Conservation (phyloP, 1,139 yeast genomes). For the Yamadazyma buinensis region DNA sequence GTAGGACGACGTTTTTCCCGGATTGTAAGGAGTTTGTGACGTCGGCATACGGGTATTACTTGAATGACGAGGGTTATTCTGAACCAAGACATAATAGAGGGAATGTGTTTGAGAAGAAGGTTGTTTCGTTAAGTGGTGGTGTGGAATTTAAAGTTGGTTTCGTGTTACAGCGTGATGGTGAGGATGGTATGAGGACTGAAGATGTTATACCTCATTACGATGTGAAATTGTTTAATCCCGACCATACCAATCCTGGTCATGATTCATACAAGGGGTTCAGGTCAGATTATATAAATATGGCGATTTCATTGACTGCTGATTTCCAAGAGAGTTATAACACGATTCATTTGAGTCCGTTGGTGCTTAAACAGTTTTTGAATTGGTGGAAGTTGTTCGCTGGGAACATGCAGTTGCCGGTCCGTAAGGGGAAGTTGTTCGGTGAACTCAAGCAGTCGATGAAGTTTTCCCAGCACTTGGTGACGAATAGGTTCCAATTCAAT, state of each 20-base stretch:
- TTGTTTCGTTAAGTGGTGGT: constrained; percentile 58
- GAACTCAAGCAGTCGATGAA: constrained; percentile 32
- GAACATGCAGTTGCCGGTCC: constrained; percentile 39
- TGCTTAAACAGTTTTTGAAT: constrained; percentile 35
- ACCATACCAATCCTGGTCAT: constrained; percentile 40
- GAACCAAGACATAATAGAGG: constrained; percentile 1
- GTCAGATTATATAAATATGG: constrained; percentile 41
- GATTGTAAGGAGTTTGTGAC: constrained; percentile 39
- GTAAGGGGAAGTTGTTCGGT: constrained; percentile 39
- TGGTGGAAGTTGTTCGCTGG: constrained; percentile 48
- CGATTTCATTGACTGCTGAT: constrained; percentile 54
- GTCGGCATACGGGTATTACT: constrained; percentile 51
- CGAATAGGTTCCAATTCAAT: constrained; percentile 40
- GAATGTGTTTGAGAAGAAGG: constrained; percentile 41
- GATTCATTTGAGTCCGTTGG: constrained; percentile 39
- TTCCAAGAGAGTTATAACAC: constrained; percentile 37
- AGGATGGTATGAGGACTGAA: constrained; percentile 23
- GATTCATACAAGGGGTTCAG: constrained; percentile 42
- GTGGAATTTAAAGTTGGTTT: constrained; percentile 57
- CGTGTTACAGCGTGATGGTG: constrained; percentile 44
- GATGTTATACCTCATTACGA: constrained; percentile 70
- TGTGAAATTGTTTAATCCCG: constrained; percentile 61
- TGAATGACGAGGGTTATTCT: constrained; percentile 23
- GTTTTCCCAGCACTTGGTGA: constrained; percentile 40
- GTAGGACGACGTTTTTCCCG: constrained; percentile 42